Conservation (phyloP, 768 basidiomycete species). For the Ephemerocybe angulata region DNA sequence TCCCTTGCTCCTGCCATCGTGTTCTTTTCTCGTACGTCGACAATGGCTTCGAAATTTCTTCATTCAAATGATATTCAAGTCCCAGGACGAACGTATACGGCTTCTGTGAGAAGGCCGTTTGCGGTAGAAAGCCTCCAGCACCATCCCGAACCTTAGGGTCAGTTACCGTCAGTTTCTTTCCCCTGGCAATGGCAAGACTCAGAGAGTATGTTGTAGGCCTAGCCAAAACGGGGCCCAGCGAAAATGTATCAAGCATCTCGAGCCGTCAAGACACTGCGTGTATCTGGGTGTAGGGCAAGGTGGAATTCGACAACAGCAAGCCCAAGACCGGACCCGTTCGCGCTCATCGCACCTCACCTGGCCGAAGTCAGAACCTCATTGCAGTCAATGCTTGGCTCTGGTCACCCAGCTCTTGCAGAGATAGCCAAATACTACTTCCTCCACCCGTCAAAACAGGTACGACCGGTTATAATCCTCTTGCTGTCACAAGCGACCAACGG, state of each 20-base stretch:
- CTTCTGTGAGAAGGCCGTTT: too few species aligned
- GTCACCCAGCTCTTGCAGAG: slow-evolving; percentile 77
- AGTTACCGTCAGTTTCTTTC: too few species aligned
- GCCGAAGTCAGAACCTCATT: slow-evolving; percentile 62
- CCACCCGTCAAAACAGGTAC: slow-evolving; percentile 85
- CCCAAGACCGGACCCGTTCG: slow-evolving; percentile 57
- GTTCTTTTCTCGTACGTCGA: not conserved
- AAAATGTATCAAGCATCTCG: not conserved
- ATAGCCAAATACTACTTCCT: slow-evolving; percentile 92
- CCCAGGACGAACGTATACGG: too few species aligned
- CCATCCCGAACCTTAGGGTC: too few species aligned
- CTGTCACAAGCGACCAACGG: slow-evolving; percentile 90
- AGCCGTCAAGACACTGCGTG: not conserved
- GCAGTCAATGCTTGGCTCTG: slow-evolving; percentile 72
- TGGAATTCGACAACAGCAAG: slow-evolving; percentile 1
- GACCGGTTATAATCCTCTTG: slow-evolving; percentile 83
- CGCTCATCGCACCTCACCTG: slow-evolving; percentile 65
- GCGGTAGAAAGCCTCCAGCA: too few species aligned
- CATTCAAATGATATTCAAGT: not conserved
- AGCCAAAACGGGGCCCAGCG: too few species aligned
- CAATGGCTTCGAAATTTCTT: not conserved
- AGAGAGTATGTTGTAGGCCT: not conserved
- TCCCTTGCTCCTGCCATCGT: not conserved
- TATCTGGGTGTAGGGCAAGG: not conserved
- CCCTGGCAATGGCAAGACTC: too few species aligned